A percentile compares a stretch with the other conserved stretches of the same genome.
phyloP scores from a whole-genome alignment of 768 basidiomycete genomes.

The Lactifluus piperatus region DNA sequence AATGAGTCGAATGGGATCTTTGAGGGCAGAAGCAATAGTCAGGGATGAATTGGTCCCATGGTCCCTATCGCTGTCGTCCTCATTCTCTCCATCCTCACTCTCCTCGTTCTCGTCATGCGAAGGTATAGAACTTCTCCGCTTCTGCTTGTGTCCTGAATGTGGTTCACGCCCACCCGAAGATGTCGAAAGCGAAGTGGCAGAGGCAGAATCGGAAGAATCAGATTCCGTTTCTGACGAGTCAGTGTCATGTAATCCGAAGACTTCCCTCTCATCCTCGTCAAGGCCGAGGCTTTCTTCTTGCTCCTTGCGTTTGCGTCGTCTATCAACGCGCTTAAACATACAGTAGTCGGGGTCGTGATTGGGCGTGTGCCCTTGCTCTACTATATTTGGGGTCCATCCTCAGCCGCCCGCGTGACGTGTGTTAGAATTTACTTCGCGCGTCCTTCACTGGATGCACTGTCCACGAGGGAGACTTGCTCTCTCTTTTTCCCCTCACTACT shows the following conservation, averaged over 20 bases:
- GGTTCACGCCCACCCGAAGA: neutral
- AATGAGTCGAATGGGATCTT: conserved; percentile 54
- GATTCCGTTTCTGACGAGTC: conserved; percentile 64
- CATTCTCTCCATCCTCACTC: conserved; percentile 17
- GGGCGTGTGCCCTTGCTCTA: no score
- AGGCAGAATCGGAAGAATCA: conserved; percentile 26
- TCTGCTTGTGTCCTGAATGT: conserved; percentile 2
- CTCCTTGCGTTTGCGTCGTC: conserved; percentile 48
- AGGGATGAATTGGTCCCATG: conserved; percentile 35
- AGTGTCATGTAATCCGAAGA: conserved; percentile 62
- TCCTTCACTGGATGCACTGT: conserved; percentile 3
- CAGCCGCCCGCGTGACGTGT: neutral
- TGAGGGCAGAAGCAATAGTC: conserved; percentile 49
- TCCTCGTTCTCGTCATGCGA: conserved; percentile 28
- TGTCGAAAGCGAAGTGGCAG: conserved; percentile 21
- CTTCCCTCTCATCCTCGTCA: conserved; percentile 53
- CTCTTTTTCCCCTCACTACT: neutral
- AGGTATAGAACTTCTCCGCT: neutral
- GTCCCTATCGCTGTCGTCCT: conserved; percentile 18
- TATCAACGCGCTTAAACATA: conserved; percentile 80
- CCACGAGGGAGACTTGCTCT: conserved; percentile 2
- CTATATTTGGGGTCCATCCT: no score
- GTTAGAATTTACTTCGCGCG: neutral
- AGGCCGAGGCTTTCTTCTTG: conserved; percentile 58
- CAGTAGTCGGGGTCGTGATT: no score